Conservation (phyloP, 2,329 filamentous ascomycete genomes). For the Botrytis deweyae region DNA sequence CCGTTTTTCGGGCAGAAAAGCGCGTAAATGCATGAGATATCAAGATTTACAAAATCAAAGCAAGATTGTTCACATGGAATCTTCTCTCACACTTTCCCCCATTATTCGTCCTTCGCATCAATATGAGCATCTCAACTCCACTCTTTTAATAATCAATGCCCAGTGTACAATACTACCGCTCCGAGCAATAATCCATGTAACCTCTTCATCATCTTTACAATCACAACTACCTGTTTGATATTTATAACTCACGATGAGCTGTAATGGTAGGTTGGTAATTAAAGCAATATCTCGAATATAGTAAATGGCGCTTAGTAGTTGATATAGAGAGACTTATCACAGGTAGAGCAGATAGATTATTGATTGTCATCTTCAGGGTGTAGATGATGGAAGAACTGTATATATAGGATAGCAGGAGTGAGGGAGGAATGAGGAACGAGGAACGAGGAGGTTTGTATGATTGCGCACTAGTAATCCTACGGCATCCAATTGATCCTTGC, state of each 20-base stretch:
- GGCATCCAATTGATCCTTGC: neutral
- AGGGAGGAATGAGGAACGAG: neutral
- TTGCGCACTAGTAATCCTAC: neutral
- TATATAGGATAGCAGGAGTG: neutral
- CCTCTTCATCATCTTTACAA: slow-evolving; percentile 59
- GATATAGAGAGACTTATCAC: neutral
- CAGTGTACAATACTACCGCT: slow-evolving; percentile 55
- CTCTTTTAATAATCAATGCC: slow-evolving; percentile 61
- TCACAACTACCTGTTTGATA: slow-evolving; percentile 69
- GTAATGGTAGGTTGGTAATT: slow-evolving; percentile 48
- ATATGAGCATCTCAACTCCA: slow-evolving; percentile 45
- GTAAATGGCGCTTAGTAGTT: neutral
- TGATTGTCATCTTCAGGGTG: neutral
- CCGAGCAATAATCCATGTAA: slow-evolving; percentile 65
- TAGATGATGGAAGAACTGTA: neutral
- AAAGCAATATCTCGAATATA: slow-evolving; percentile 61
- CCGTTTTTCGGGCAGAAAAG: neutral
- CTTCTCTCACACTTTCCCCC: too few relatives aligned
- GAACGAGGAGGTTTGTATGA: neutral
- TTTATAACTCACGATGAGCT: slow-evolving; percentile 57
- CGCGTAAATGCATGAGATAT: neutral
- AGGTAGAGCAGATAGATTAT: neutral
- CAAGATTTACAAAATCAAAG: neutral
- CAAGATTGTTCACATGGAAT: neutral
- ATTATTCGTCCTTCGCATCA: neutral